Conservation (phyloP, 164 flowering plant genomes). For the Stephania yunnanensis region DNA sequence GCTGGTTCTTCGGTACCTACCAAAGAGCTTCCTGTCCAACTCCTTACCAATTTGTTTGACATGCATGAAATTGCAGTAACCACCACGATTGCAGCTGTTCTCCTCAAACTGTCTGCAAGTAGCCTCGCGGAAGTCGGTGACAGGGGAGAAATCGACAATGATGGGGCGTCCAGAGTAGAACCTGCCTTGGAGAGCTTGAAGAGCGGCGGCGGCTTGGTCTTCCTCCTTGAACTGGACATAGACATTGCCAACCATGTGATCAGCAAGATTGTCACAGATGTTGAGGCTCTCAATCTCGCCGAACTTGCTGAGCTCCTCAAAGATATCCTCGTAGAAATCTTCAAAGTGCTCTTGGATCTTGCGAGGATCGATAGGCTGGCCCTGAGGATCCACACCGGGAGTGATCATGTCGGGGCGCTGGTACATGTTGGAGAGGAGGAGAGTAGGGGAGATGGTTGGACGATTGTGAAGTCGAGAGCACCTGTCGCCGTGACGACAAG, state of each 20-base stretch:
- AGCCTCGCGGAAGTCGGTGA: constrained; percentile 70
- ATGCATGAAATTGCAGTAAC: constrained; percentile 78
- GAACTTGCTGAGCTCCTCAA: constrained; percentile 65
- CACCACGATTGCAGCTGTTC: constrained; percentile 70
- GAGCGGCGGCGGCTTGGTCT: constrained; percentile 74
- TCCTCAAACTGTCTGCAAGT: constrained; percentile 77
- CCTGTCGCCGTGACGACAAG: constrained; percentile 73
- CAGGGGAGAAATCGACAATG: constrained; percentile 71
- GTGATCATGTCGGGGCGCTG: constrained; percentile 71
- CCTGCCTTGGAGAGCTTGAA: constrained; percentile 53
- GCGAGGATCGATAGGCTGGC: constrained; percentile 55
- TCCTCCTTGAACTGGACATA: constrained; percentile 83
- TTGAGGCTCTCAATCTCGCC: constrained; percentile 78
- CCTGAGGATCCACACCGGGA: constrained; percentile 58
- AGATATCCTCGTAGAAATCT: constrained; percentile 67
- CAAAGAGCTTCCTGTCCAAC: constrained; percentile 53
- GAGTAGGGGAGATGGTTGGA: constrained; percentile 65
- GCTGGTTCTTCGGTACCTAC: constrained; percentile 36
- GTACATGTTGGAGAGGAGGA: constrained; percentile 71
- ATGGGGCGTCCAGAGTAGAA: constrained; percentile 84
- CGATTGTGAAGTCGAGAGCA: constrained; percentile 70
- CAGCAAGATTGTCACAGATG: constrained; percentile 72
- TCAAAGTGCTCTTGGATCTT: constrained; percentile 60
- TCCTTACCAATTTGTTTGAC: constrained; percentile 61
- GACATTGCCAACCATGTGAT: constrained; percentile 84